Percentiles rank a stretch among this genome's conserved stretches.
phyloP scores from a whole-genome alignment of 2,329 filamentous ascomycete genomes.

The Penicillium sp. region DNA sequence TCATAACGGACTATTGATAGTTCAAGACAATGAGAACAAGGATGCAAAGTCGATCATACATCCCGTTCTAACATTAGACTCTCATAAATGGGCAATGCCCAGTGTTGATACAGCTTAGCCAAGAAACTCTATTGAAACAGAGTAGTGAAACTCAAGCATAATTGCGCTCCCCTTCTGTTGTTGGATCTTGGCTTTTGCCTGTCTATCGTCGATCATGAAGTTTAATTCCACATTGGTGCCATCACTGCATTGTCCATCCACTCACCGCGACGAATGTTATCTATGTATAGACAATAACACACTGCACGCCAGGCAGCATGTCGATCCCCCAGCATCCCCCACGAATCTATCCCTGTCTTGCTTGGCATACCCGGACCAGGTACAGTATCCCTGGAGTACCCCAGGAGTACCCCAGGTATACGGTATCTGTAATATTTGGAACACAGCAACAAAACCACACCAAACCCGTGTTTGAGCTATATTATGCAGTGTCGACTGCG shows the following conservation, averaged over 20 bases:
- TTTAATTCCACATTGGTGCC: background rate
- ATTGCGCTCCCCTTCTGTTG: background rate
- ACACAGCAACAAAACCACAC: background rate
- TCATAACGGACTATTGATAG: background rate
- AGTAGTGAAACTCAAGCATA: background rate
- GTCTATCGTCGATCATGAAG: conserved; percentile 8
- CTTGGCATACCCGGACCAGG: conserved; percentile 7
- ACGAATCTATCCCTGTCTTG: conserved; percentile 8
- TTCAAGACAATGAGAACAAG: background rate
- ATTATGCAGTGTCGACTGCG: background rate
- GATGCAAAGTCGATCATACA: background rate
- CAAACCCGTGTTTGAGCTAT: background rate
- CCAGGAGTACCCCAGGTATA: background rate
- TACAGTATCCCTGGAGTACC: background rate
- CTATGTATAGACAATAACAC: background rate
- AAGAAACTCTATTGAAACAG: conserved; percentile 1
- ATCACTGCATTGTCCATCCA: background rate
- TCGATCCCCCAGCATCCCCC: conserved; percentile 6
- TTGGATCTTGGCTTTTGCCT: background rate
- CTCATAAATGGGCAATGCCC: conserved; percentile 2
- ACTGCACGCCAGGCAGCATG: conserved; percentile 1
- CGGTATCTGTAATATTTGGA: conserved; percentile 3
- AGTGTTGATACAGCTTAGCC: background rate
- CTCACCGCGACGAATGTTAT: conserved; percentile 1
- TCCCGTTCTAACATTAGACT: background rate